Base-by-base conservation (phyloP, 352 stramenopile genomes). In the Phytophthora sp. region DNA sequence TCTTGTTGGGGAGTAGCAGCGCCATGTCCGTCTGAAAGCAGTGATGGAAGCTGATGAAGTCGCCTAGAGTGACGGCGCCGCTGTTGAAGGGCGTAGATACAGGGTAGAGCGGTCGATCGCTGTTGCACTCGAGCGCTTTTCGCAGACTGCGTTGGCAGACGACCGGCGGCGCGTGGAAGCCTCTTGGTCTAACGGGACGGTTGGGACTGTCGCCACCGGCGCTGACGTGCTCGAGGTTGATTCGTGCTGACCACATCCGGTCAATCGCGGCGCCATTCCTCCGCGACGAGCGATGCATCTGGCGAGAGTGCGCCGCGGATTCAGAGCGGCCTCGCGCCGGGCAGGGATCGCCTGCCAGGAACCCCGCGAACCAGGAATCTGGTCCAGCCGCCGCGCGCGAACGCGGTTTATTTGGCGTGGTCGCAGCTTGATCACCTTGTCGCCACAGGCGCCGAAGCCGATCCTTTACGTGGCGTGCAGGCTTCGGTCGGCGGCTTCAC, bases 81-180 rank as follows among this genome's bases (percentile, higher is more conserved):
- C 44, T 23, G 54, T 55, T 53, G 32, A 66, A 66, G 41, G 41
- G 63, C n/a, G n/a, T n/a, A n/a, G n/a, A n/a, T n/a, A 60, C 10
- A 18, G n/a, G n/a, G n/a, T n/a, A 48, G 27, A 24, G 24, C 6
- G 24, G 34, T 37, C 30, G 21, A 28, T 42, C 26, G 34, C 46
- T 66, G 21, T 35, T 41, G 38, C 54, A 48, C 48, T 56, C 15
- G 39, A 56, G 62, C 46, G 56, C 35, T 63, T 76, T 73, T 76
- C 62, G 45, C 34, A 64, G 58, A 72, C 62, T 72, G 51, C 37
- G 31, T 10, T 26, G 45, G 12, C 20, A 59, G 24, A 52, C 34
- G 12, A 44, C 18, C 17, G n/a, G 23, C n/a, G n/a, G n/a, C 31
- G 5, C 35, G 28, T 6, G 11, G 5, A 11, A 3, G 20, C 35